A percentile compares a stretch with the other conserved stretches of the same genome.
These are phyloP conservation scores for Racocetra persica DNA, from an alignment of 371 early-diverging fungal genomes.

Conservation along the genomic window DNA sequence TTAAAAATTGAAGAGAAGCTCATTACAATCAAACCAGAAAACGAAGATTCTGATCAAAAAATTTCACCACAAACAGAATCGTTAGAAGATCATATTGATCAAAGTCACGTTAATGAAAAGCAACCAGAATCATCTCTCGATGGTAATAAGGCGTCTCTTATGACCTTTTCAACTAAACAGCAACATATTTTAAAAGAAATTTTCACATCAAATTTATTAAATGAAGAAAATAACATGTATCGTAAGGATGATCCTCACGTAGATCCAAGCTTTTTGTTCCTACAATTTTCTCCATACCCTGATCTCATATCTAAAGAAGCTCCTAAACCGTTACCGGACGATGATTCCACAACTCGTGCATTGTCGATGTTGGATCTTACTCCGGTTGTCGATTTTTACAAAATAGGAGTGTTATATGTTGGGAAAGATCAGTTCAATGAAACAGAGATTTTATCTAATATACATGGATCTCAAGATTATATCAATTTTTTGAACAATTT, in stretches of 20 bases:
- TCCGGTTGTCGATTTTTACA: constrained; percentile 93
- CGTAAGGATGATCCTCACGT: constrained; percentile 60
- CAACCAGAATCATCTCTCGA: not conserved
- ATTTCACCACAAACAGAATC: not conserved
- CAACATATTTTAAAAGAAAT: constrained; percentile 31
- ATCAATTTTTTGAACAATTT: constrained; percentile 80
- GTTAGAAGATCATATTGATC: not conserved
- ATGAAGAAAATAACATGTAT: constrained; percentile 8
- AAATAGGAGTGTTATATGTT: constrained; percentile 93
- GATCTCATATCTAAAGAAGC: constrained; percentile 67
- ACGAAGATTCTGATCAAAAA: not conserved
- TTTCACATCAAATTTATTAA: constrained; percentile 4
- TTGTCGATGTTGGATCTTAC: constrained; percentile 86
- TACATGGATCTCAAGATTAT: constrained; percentile 85
- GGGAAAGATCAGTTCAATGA: constrained; percentile 85
- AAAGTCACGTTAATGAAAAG: too few relatives aligned
- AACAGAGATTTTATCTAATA: constrained; percentile 84
- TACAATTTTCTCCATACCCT: constrained; percentile 78
- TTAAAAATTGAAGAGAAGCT: not conserved
- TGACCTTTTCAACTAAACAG: constrained; percentile 2
- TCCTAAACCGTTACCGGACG: constrained; percentile 74
- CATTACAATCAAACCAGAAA: not conserved
- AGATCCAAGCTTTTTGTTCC: constrained; percentile 69
- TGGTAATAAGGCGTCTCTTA: not conserved
- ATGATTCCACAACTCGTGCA: constrained; percentile 79